Base-by-base conservation (phyloP, 2,329 filamentous ascomycete species). In the Paracamarosporium sp. region DNA sequence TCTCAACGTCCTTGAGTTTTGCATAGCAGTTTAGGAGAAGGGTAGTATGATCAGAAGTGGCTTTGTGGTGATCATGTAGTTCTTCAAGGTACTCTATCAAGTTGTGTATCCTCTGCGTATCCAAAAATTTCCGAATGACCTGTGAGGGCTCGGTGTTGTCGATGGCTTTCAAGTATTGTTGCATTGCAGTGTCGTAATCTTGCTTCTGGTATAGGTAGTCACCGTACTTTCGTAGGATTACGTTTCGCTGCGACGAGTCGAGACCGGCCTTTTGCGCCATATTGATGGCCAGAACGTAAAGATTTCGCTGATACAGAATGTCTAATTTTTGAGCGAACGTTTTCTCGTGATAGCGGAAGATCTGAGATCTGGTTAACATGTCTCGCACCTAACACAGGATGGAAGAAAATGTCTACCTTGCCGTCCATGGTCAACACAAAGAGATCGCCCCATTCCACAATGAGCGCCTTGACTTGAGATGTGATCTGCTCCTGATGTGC, bases 141-240 rank as follows among this genome's bases (percentile, higher is more conserved):
- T 97, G 94, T 1, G 94, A 97, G 6, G 94, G 94, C 69, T 98
- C 94, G 0, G 94, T 98, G 57, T 92, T 95, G 72, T 97, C 93
- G 58, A 99, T 97, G 0, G 96, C 94, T 66, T 92, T 90, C 61
- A 99, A 88, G 72, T 99, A 99, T 75, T 98, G 95, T 68, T 96
- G 90, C 96, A 99, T 99, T n/a, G 96, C 93, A 6, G 91, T 95
- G 71, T 99, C 95, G 71, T 94, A 99, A 71, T 97, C 93, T 4
- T 91, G 92, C 70, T 96, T 97, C 64, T 96, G 92, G 70, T 99
- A 98, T 3, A 98, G 79, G 69, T 94, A 91, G 73, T 99, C 95
- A 12, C 94, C 95, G 75, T 97, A 98, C 73, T 90, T 93, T 57
- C 94, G 88, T 71, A 94, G 96, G 57, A 99, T 99, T 56, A 91